Conservation (phyloP, 345 rosid genomes). For the Clarkia xantiana region DNA sequence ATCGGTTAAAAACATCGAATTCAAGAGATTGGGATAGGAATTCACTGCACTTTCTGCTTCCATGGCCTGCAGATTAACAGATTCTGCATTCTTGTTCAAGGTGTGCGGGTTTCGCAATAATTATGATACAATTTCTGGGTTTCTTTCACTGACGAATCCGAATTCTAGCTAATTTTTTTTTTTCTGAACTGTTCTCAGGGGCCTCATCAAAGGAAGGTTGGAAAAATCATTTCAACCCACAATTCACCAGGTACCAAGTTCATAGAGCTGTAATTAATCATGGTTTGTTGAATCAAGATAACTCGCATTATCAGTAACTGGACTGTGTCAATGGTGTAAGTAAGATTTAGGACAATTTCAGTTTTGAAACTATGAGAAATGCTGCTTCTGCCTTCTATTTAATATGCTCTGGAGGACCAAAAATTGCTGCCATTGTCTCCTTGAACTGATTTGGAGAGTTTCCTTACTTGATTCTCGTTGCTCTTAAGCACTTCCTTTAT, state of each 20-base stretch:
- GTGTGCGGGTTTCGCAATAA: slow-evolving; percentile 13
- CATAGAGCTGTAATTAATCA: no score
- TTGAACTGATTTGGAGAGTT: no score
- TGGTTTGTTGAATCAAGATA: not conserved
- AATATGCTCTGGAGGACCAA: not conserved
- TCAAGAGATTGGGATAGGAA: no score
- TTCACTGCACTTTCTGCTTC: not conserved
- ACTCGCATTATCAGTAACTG: not conserved
- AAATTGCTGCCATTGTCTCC: not conserved
- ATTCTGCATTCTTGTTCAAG: slow-evolving; percentile 42
- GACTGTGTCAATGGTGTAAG: not conserved
- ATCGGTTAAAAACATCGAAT: no score
- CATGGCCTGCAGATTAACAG: slow-evolving; percentile 66
- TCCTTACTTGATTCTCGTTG: not conserved
- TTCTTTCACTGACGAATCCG: not conserved
- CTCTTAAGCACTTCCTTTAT: slow-evolving; percentile 3
- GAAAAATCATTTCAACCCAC: slow-evolving; percentile 30
- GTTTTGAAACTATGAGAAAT: not conserved
- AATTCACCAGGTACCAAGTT: slow-evolving; percentile 38
- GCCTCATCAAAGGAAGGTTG: slow-evolving; percentile 29
- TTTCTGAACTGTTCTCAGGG: slow-evolving; percentile 31
- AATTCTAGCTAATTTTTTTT: slow-evolving; percentile 1
- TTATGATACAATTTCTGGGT: not conserved
- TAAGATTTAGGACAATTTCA: not conserved
- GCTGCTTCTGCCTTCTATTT: not conserved